These are phyloP conservation scores for Pneumocystis carinii DNA, from an alignment of 1,139 yeast genomes.

Conservation along the genomic window DNA sequence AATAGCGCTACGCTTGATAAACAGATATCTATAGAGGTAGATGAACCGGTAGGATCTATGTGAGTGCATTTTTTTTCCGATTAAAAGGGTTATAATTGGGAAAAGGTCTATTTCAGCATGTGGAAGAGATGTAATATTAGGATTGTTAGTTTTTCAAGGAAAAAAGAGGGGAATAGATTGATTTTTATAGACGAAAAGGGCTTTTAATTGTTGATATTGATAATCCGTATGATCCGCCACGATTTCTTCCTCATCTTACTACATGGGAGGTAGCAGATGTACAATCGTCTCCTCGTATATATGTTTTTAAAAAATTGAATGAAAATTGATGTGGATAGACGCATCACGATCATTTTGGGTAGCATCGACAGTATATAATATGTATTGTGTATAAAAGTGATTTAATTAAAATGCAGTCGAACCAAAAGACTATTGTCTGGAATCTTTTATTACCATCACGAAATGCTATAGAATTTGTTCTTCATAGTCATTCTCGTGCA, in stretches of 20 bases:
- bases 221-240: slow-evolving; percentile 87
- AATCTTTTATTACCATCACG: slow-evolving; percentile 63
- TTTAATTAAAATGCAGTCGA: slow-evolving; percentile 29
- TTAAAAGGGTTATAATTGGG: background rate
- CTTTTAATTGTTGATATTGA: slow-evolving; percentile 80
- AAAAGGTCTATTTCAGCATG: slow-evolving; percentile 56
- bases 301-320: background rate
- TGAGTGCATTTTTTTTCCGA: slow-evolving; percentile 19
- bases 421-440: slow-evolving; percentile 92
- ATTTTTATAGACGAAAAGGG: slow-evolving; percentile 44
- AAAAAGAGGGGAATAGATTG: no score
- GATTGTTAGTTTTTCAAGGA: slow-evolving; percentile 50
- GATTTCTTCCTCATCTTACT: slow-evolving; percentile 82
- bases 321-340: slow-evolving; percentile 19
- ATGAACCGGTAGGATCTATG: slow-evolving; percentile 88
- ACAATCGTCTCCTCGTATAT: slow-evolving; percentile 75
- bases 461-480: slow-evolving; percentile 67
- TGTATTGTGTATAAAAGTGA: background rate
- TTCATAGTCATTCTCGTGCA: slow-evolving; percentile 84
- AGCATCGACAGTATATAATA: slow-evolving; percentile 41
- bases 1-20: slow-evolving; percentile 31
- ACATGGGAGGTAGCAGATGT: slow-evolving; percentile 99
- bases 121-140: slow-evolving; percentile 85
- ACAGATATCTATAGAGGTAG: slow-evolving; percentile 69
- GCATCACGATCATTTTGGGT: slow-evolving; percentile 75